A percentile compares a stretch with the other conserved stretches of the same genome.
Conservation (phyloP, 164 flowering plant species). For the Kalanchoe fedtschenkoi region DNA sequence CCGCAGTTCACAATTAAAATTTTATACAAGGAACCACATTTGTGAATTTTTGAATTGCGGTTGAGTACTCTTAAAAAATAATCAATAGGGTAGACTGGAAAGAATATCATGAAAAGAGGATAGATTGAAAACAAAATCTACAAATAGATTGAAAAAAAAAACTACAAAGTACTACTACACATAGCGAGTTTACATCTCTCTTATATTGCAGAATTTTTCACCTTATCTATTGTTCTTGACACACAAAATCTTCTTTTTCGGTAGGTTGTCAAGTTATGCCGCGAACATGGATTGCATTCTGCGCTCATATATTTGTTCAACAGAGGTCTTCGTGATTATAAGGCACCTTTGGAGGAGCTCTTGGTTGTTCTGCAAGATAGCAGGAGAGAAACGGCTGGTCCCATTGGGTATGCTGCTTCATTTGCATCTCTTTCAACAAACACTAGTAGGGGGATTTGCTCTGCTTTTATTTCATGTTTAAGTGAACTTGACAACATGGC, state of each 20-base stretch:
- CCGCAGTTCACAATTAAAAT: too few relatives aligned
- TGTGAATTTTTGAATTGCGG: too few relatives aligned
- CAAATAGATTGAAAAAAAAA: too few relatives aligned
- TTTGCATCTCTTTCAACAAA: background rate
- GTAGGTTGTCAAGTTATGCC: conserved; percentile 84
- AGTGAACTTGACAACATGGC: background rate
- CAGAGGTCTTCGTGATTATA: conserved; percentile 84
- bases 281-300: conserved; percentile 82
- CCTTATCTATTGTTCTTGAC: background rate
- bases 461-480: background rate
- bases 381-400: conserved; percentile 39
- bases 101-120: too few relatives aligned
- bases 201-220: too few relatives aligned
- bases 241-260: conserved; percentile 4
- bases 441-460: background rate
- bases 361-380: conserved; percentile 47
- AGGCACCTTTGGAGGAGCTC: conserved; percentile 90
- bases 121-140: too few relatives aligned
- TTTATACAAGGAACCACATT: too few relatives aligned
- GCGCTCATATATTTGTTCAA: conserved; percentile 91
- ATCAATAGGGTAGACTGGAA: too few relatives aligned
- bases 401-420: conserved; percentile 54
- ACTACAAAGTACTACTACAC: too few relatives aligned
- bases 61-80: too few relatives aligned
- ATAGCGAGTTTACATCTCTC: too few relatives aligned